Percentiles rank a stretch among this genome's conserved stretches.
These are phyloP conservation scores for Triticum turgidum DNA, from an alignment of 176 grass and related monocot genomes.

Conservation along the genomic window DNA sequence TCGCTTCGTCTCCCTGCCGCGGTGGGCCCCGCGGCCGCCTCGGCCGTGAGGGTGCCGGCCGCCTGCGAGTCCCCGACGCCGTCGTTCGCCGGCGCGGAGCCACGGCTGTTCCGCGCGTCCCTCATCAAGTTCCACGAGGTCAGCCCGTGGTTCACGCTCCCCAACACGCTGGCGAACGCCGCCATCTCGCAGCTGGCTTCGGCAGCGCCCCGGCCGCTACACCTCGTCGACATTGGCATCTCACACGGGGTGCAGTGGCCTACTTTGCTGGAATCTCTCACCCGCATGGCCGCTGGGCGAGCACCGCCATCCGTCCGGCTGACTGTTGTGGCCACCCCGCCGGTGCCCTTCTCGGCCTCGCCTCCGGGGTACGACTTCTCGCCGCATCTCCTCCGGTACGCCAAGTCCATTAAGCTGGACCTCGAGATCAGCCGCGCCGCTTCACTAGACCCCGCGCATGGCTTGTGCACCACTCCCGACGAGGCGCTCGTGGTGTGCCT, in stretches of 20 bases:
- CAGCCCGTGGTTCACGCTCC: conserved; percentile 92
- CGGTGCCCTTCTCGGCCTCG: conserved; percentile 57
- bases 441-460: conserved; percentile 24
- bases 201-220: conserved; percentile 28
- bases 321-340: conserved; percentile 33
- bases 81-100: conserved; percentile 49
- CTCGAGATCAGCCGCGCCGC: conserved; percentile 46
- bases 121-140: conserved; percentile 94
- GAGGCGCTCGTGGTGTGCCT: conserved; percentile 71
- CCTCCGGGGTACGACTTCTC: conserved; percentile 75
- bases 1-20: conserved; percentile 19
- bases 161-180: conserved; percentile 86
- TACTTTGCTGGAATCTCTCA: conserved; percentile 88
- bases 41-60: conserved; percentile 28
- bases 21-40: conserved; percentile 16
- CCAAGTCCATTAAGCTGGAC: conserved; percentile 80
- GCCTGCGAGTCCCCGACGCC: conserved; percentile 32
- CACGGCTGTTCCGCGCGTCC: conserved; percentile 65
- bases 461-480: neutral
- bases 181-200: conserved; percentile 49
- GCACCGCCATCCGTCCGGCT: conserved; percentile 57
- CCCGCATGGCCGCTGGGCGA: conserved; percentile 39
- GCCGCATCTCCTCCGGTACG: conserved; percentile 78
- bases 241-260: conserved; percentile 99
- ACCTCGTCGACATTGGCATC: conserved; percentile 84